Evolutionary conservation across 2,329 filamentous ascomycete species (phyloP), one percentile per base, ranked within the genome.

Genomic region (Ceratocystis cacaofunesta): DNA sequence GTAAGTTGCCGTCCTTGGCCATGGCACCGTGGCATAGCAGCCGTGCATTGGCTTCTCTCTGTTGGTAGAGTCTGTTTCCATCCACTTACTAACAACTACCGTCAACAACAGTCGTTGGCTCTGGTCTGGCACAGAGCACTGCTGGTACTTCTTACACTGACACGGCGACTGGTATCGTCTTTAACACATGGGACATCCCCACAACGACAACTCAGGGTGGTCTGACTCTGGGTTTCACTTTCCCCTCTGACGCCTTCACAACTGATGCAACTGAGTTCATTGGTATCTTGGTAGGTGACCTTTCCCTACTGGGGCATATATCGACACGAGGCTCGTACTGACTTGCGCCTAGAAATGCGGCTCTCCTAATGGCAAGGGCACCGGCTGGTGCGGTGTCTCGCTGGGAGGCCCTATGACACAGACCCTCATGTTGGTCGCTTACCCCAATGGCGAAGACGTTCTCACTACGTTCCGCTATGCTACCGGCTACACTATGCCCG

Each of bases 341-440:
- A 65, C 77, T 77, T 15, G 75, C 75, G 46, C 25, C 10, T 41
- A 65, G 58, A 62, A 68, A 64, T 62, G 68, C 44, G 62, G 61
- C 17, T 65, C 66, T 7, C 65, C 62, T 10, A 66, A 61, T 17
- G 65, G 62, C 63, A 57, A 61, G 22, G 75, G 76, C 2, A 76
- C 77, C 28, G 84, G 83, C 17, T 86, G 81, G 80, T 80, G 82
- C 70, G 82, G 82, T 69, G 70, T 86, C 22, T 79, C 80, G 0
- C 76, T 85, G 64, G 79, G 78, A 8, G 79, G 80, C 3, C 75
- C 76, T 61, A 87, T 87, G 84, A 80, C 78, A 6, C 78, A 79
- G 68, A 78, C 78, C 46, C 74, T 86, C 2, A 78, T 87, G 63
- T 74, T 87, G 17, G 74, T 84, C 69, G 81, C 81, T 1, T 86